Evolutionary conservation across 164 flowering plant species (phyloP), one percentile per base, ranked within the genome.

Genomic region (Vitis rupestris): DNA sequence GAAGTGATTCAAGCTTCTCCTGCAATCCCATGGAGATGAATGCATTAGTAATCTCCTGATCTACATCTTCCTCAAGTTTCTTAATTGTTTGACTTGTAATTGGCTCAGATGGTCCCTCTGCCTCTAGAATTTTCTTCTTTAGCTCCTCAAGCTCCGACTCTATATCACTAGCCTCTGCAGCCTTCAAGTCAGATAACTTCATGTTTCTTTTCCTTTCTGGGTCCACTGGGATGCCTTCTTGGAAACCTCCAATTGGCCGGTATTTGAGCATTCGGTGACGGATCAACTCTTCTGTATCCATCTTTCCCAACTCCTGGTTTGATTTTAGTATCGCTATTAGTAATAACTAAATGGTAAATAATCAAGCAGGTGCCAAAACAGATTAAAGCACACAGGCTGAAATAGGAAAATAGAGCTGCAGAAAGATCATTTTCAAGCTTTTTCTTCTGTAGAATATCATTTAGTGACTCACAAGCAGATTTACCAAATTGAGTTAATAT

Each of bases 11-110:
- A 56, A 78, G 64, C 71, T 72, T 74, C 68, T 80, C 83, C 50
- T 73, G 67, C 59, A 82, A 62, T 5, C 83, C 83, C 78, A 82
- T 74, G 23, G 83, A 68, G 44, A 72, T 78, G 70, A 80, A 74
- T 44, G 83, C 82, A 19, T 65, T 69, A 16, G 75, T 76, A 2
- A 80, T 73, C 67, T 78, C 82, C 62, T 76, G 53, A 55, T 80
- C 83, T 2, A 78, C 77, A 23, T 83, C 83, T 67, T 76, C 66
- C 63, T 53, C 31, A 19, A 79, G 74, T 67, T 69, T 73, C 70
- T 79, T 65, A 54, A 80, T 65, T 8, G 70, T 61, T 64, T 77
- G 68, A 50, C 51, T 63, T 10, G 78, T 70, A 52, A 67, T 52
- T 31, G 62, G 70, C 56, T 70, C 75, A 13, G 66, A 17, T 10